Evolutionary conservation across 768 basidiomycete species (phyloP).

Genomic region (Xerocomus spinulosus): DNA sequence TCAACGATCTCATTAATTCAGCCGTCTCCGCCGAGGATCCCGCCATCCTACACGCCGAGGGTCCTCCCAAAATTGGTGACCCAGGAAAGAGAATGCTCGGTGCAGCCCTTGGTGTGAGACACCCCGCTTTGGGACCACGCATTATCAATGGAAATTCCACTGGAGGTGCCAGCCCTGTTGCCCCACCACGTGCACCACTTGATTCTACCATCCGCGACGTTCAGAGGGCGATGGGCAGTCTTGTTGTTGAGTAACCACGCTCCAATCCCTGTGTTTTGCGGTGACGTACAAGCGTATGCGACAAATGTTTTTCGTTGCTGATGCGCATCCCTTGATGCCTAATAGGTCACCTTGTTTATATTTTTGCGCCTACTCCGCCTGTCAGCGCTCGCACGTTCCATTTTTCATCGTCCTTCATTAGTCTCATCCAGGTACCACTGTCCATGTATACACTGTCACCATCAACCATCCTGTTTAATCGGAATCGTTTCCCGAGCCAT

Average conservation of each 20-base stretch:
- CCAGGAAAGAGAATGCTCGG: constrained; percentile 89
- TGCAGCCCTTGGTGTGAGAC: constrained; percentile 77
- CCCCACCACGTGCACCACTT: constrained; percentile 34
- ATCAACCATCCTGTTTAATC: not conserved
- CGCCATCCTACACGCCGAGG: constrained; percentile 50
- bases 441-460: constrained; percentile 19
- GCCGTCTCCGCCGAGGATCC: constrained; percentile 58
- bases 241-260: constrained; percentile 62
- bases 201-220: constrained; percentile 63
- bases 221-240: constrained; percentile 71
- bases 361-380: constrained; percentile 9
- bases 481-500: not conserved
- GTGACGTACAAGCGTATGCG: constrained; percentile 19
- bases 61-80: constrained; percentile 82
- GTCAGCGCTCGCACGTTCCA: constrained; percentile 11
- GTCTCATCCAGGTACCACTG: constrained; percentile 23
- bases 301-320: constrained; percentile 19
- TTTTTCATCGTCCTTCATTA: constrained; percentile 28
- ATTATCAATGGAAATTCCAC: constrained; percentile 40
- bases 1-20: constrained; percentile 80
- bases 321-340: constrained; percentile 18
- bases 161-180: constrained; percentile 30
- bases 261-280: constrained; percentile 8
- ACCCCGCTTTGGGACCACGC: constrained; percentile 67
- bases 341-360: constrained; percentile 19